These are phyloP conservation scores for Bruguiera hainesii DNA, from an alignment of 441 rosid genomes.

Conservation along the genomic window DNA sequence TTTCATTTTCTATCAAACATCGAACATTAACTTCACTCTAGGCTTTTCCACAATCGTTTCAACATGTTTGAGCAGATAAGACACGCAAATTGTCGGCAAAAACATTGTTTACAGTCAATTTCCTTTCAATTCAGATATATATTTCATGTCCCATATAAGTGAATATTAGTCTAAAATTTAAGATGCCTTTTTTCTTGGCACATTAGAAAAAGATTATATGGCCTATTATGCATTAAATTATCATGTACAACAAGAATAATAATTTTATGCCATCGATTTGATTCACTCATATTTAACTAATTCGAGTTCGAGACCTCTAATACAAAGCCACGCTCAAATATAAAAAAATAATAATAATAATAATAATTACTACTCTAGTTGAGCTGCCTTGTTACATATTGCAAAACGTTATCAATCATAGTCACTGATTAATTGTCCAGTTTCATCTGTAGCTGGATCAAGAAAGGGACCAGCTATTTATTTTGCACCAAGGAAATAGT, in stretches of 20 bases:
- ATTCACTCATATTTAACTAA: too few relatives aligned
- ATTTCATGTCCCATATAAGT: background rate
- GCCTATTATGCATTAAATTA: too few relatives aligned
- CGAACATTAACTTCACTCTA: background rate
- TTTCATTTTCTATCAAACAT: conserved; percentile 1
- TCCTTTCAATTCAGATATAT: background rate
- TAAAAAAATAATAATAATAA: too few relatives aligned
- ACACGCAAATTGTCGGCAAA: background rate
- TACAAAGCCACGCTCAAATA: too few relatives aligned
- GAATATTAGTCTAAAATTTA: too few relatives aligned
- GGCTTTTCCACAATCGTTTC: conserved; percentile 4
- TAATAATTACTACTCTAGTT: too few relatives aligned
- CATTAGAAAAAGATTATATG: too few relatives aligned
- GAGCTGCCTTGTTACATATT: too few relatives aligned
- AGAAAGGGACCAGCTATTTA: background rate
- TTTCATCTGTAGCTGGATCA: background rate
- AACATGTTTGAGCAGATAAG: conserved; percentile 9
- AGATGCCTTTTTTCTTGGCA: too few relatives aligned
- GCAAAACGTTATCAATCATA: background rate
- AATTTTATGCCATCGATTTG: too few relatives aligned
- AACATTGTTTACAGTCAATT: background rate
- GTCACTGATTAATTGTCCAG: background rate
- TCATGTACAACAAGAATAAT: too few relatives aligned
- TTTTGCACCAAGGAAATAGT: background rate
- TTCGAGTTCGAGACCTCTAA: too few relatives aligned